These are phyloP conservation scores for Lodderomyces parapsilosis DNA, from an alignment of 1,139 yeast genomes.

Conservation along the genomic window DNA sequence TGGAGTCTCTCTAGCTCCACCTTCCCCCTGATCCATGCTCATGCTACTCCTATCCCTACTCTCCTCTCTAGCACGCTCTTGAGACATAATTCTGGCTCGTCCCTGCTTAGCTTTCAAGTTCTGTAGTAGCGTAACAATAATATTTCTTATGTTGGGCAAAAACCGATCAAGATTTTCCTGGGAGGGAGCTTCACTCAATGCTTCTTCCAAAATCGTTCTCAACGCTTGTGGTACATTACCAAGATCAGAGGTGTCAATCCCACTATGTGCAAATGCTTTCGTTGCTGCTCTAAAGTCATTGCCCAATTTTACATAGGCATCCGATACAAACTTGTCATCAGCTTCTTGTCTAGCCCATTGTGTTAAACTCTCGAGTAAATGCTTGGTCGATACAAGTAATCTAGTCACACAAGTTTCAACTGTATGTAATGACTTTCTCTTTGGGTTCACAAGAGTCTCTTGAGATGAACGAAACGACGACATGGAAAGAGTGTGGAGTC, in stretches of 20 bases:
- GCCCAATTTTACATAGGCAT: conserved; percentile 88
- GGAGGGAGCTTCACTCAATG: conserved; percentile 82
- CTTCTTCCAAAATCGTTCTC: conserved; percentile 78
- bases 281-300: conserved; percentile 90
- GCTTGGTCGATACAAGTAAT: conserved; percentile 84
- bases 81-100: conserved; percentile 40
- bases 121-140: conserved; percentile 77
- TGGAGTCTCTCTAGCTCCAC: too few relatives aligned
- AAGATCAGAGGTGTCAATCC: conserved; percentile 43
- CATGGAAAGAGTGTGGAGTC: background rate
- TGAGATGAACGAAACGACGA: background rate
- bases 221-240: conserved; percentile 45
- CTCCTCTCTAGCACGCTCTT: conserved; percentile 18
- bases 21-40: too few relatives aligned
- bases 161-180: conserved; percentile 79
- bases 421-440: conserved; percentile 50
- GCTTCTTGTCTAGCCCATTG: conserved; percentile 87
- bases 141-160: conserved; percentile 82
- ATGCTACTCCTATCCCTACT: background rate
- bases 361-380: conserved; percentile 76
- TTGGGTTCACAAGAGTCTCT: conserved; percentile 12
- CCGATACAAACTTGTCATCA: conserved; percentile 82
- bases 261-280: conserved; percentile 43
- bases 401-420: conserved; percentile 83
- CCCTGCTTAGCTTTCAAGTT: conserved; percentile 79